These are phyloP conservation scores for Cyberlindnera saturnus DNA, from an alignment of 805 yeast species.

Conservation along the genomic window DNA sequence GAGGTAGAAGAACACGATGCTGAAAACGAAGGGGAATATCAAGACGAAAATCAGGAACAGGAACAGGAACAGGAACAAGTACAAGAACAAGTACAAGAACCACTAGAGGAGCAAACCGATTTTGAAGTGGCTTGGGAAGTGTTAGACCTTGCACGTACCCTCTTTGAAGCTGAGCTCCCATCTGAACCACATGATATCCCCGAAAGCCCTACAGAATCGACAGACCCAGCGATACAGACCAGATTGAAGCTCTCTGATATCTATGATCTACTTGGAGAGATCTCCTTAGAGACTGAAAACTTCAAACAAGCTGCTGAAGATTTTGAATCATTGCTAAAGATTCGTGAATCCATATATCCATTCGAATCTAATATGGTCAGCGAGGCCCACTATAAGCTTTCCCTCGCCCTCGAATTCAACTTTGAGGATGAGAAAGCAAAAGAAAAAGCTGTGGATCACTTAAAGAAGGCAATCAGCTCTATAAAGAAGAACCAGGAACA, in stretches of 20 bases:
- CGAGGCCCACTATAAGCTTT: constrained; percentile 76
- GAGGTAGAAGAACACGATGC: constrained; percentile 17
- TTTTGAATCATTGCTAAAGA: constrained; percentile 48
- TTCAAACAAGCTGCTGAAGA: constrained; percentile 74
- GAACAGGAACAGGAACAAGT: constrained; percentile 36
- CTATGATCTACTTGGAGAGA: constrained; percentile 80
- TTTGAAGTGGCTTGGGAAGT: constrained; percentile 89
- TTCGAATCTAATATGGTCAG: constrained; percentile 53
- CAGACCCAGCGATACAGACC: constrained; percentile 29
- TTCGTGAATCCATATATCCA: constrained; percentile 46
- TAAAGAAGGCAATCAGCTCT: constrained; percentile 46
- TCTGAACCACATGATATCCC: constrained; percentile 20
- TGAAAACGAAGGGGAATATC: too few relatives aligned
- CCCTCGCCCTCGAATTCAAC: constrained; percentile 71
- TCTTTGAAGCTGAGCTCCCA: constrained; percentile 37
- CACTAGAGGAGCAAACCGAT: constrained; percentile 50
- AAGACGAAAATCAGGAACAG: constrained; percentile 23
- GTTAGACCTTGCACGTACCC: constrained; percentile 67
- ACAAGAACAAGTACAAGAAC: constrained; percentile 18
- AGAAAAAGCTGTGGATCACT: constrained; percentile 46
- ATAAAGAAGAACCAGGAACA: constrained; percentile 26
- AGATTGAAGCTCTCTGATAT: constrained; percentile 61
- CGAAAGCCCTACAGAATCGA: constrained; percentile 16
- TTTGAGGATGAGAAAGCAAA: constrained; percentile 45
- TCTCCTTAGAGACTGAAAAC: constrained; percentile 84